These are phyloP conservation scores for Colletotrichum shisoi DNA, from an alignment of 2,329 filamentous ascomycete species.

Conservation along the genomic window DNA sequence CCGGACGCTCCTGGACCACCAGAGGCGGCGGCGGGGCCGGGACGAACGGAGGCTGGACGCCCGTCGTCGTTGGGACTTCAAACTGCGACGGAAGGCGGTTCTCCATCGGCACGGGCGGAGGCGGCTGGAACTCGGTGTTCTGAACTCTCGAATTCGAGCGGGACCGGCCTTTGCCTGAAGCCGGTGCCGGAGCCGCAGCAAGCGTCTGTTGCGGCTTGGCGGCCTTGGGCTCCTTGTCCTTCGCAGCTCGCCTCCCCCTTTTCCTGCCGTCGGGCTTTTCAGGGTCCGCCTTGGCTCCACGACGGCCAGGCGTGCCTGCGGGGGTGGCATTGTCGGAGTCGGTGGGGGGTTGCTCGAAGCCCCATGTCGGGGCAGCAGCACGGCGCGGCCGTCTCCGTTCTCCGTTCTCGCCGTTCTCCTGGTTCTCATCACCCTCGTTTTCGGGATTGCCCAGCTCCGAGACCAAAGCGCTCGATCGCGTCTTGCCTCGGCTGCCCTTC, in stretches of 20 bases:
- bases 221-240: constrained; percentile 56
- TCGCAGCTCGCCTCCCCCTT: constrained; percentile 51
- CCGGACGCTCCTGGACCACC: constrained; percentile 48
- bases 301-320: constrained; percentile 64
- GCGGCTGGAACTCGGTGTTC: constrained; percentile 52
- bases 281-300: constrained; percentile 58
- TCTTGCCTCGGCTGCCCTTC: constrained; percentile 58
- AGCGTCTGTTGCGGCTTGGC: constrained; percentile 51
- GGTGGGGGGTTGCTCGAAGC: constrained; percentile 64
- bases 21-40: constrained; percentile 44
- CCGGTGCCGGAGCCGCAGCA: constrained; percentile 55
- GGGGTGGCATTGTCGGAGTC: constrained; percentile 69
- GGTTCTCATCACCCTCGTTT: constrained; percentile 63
- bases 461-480: constrained; percentile 69
- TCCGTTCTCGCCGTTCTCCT: constrained; percentile 66
- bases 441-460: constrained; percentile 70
- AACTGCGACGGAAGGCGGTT: constrained; percentile 54
- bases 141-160: constrained; percentile 63
- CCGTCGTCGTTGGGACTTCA: constrained; percentile 53
- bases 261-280: constrained; percentile 53
- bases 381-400: constrained; percentile 68
- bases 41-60: constrained; percentile 55
- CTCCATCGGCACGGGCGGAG: constrained; percentile 52
- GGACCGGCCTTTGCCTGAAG: constrained; percentile 58
- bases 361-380: constrained; percentile 75